Base-by-base conservation (phyloP, 2,329 filamentous ascomycete genomes). In the Purpureocillium lavendulum region DNA sequence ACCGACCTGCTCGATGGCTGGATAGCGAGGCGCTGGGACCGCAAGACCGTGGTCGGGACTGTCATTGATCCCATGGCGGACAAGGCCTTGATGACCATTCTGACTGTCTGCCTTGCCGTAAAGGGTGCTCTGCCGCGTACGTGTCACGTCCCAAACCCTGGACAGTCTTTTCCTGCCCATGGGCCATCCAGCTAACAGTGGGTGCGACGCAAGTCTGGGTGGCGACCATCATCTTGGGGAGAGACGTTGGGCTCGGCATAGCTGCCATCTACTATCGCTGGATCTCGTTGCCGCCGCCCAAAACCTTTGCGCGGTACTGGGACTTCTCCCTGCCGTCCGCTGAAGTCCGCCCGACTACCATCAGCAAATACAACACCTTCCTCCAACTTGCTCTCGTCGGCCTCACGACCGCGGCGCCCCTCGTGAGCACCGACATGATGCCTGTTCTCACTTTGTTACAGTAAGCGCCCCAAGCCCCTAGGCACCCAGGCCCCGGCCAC, bases 31-130 rank as follows among this genome's bases (percentile, higher is more conserved):
- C 76, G 73, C 44, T 97, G 84, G 80, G 83, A 90, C 37, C 73
- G 87, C 41, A 84, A 92, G 61, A 97, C 92, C 1, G 90, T 98
- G 1, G 87, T 97, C 9, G 92, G 92, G 40, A 94, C 87, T 40
- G 80, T 98, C 24, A 87, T 98, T 45, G 89, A 95, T 55, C 92
- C 92, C 6, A 92, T 96, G 84, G 92, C 92, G 3, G 92, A 98
- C 64, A 98, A 98, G 67, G 76, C 80, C 8, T 74, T 98, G 47
- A 97, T 98, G 92, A 96, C 90, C 1, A 80, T 95, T 42, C 64
- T 94, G 52, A 94, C 90, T 1, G 81, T 90, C 11, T 88, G 85
- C 48, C 66, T 97, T 33, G 88, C 89, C 4, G 71, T 84, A 45
- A 88, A 95, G 52, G 88, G 87, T 4, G 75, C 80, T 12, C 70